Evolutionary conservation across 2,329 filamentous ascomycete species (phyloP).

Genomic region (Tolypocladium album): DNA sequence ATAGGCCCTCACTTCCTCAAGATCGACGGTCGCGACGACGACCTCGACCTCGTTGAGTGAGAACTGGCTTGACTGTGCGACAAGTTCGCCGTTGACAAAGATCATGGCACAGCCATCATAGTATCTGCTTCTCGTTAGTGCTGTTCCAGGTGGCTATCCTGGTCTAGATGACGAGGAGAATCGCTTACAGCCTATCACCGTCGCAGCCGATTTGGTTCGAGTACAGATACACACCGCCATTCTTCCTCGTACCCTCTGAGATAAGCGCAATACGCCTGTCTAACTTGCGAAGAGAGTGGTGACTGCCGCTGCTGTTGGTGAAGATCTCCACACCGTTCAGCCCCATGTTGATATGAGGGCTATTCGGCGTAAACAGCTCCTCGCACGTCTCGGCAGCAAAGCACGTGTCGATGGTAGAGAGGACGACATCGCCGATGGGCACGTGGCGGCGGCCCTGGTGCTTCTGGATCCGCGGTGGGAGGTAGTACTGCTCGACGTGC

Average conservation of each 20-base stretch:
- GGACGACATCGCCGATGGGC: background rate
- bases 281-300: background rate
- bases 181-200: background rate
- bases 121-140: background rate
- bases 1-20: background rate
- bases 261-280: background rate
- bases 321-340: background rate
- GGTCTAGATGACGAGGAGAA: background rate
- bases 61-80: background rate
- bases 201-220: background rate
- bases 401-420: background rate
- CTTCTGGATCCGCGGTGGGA: background rate
- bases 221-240: background rate
- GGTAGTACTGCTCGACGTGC: slow-evolving; percentile 1
- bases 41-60: background rate
- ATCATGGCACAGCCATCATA: background rate
- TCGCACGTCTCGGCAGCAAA: background rate
- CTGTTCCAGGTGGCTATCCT: background rate
- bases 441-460: background rate
- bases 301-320: background rate
- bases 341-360: background rate
- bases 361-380: background rate
- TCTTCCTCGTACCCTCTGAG: background rate
- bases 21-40: background rate
- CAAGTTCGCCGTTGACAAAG: background rate